Conservation (phyloP, 208 protist species). For the Wallacemonas collosoma region DNA sequence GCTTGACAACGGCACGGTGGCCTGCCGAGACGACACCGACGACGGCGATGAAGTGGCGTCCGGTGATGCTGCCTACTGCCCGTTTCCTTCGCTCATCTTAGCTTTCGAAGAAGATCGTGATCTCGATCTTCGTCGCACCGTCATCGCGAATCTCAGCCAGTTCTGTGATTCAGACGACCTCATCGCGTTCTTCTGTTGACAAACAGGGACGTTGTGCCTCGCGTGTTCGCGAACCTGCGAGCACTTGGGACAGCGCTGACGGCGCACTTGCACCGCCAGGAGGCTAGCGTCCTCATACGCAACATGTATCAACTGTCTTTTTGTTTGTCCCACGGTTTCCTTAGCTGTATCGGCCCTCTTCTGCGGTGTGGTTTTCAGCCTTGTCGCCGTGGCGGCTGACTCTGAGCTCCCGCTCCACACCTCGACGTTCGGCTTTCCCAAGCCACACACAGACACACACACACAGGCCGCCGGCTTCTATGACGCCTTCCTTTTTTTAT, state of each 20-base stretch:
- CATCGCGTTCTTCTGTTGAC: slow-evolving; percentile 7
- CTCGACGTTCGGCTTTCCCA: too few species aligned
- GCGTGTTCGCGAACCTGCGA: not conserved
- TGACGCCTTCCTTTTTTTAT: too few species aligned
- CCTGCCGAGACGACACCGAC: not conserved
- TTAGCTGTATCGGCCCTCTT: too few species aligned
- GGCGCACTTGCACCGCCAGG: too few species aligned
- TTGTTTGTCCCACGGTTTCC: too few species aligned
- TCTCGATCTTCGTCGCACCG: slow-evolving; percentile 26
- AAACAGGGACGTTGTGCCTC: not conserved
- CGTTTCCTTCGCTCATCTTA: slow-evolving; percentile 11
- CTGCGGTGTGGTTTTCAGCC: too few species aligned
- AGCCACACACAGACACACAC: too few species aligned
- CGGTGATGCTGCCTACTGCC: not conserved
- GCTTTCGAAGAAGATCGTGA: not conserved
- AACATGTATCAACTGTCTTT: too few species aligned
- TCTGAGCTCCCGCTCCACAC: too few species aligned
- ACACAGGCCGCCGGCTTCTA: too few species aligned
- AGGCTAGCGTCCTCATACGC: too few species aligned
- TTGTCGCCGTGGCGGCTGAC: too few species aligned
- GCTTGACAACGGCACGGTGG: not conserved
- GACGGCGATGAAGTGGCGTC: not conserved
- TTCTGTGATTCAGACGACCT: slow-evolving; percentile 24
- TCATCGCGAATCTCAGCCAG: slow-evolving; percentile 28
- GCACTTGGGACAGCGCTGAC: not conserved